Percentiles rank a stretch among this genome's conserved stretches.
Evolutionary conservation across 2,329 filamentous ascomycete genomes (phyloP).

Genomic region (Beauveria rudraprayagi): DNA sequence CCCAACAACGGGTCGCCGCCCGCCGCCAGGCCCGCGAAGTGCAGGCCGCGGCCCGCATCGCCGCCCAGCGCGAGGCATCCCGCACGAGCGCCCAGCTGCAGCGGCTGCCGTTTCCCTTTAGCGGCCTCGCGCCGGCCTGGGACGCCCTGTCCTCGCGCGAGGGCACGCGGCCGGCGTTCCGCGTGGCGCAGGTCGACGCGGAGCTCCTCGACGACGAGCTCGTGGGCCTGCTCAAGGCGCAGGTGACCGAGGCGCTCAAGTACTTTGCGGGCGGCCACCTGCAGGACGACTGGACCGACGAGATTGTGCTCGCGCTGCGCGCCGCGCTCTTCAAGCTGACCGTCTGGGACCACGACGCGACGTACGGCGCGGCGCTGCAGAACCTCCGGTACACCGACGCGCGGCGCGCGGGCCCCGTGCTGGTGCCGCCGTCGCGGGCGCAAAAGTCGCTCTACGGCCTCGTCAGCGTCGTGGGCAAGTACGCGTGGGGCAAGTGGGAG

Average conservation of each 20-base stretch:
- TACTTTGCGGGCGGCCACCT: constrained; percentile 70
- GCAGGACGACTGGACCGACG: constrained; percentile 77
- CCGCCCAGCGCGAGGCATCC: constrained; percentile 42
- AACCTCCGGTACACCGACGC: constrained; percentile 88
- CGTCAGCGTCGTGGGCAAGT: constrained; percentile 78
- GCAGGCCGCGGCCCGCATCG: constrained; percentile 49
- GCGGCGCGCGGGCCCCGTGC: constrained; percentile 51
- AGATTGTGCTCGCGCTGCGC: constrained; percentile 72
- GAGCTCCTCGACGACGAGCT: constrained; percentile 93
- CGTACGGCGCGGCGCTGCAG: constrained; percentile 87
- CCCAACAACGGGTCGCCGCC: constrained; percentile 77
- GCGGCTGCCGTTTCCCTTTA: constrained; percentile 55
- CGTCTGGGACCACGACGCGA: constrained; percentile 93
- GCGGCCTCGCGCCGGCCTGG: constrained; percentile 55
- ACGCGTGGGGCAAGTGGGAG: constrained; percentile 89
- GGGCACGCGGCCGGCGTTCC: constrained; percentile 76
- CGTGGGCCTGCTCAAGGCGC: constrained; percentile 71
- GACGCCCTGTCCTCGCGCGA: constrained; percentile 64
- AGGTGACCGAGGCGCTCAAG: constrained; percentile 81
- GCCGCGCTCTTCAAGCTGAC: constrained; percentile 86
- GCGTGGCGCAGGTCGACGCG: constrained; percentile 92
- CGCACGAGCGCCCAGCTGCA: constrained; percentile 47
- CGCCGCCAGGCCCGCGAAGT: constrained; percentile 70
- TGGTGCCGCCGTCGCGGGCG: constrained; percentile 64
- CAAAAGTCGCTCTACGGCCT: constrained; percentile 83